phyloP scores from a whole-genome alignment of 176 grass and related monocot species.

The Rhynchospora tenuis region DNA sequence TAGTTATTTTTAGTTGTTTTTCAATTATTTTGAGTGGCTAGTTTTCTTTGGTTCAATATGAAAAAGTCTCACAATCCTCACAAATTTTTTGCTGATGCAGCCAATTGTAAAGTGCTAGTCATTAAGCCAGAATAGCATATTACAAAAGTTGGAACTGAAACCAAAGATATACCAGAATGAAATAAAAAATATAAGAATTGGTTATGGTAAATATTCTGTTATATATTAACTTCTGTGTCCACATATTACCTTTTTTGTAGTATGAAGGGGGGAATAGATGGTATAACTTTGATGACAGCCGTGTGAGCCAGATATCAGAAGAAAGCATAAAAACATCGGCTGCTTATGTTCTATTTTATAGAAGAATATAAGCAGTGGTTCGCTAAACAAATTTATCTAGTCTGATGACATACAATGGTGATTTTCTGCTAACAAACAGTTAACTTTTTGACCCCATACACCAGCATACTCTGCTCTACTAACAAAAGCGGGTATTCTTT shows the following conservation, averaged over 20 bases:
- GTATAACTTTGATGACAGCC: constrained; percentile 83
- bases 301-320: constrained; percentile 51
- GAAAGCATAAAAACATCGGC: constrained; percentile 81
- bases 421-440: background rate
- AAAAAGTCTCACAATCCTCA: background rate
- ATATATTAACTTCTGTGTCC: background rate
- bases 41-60: background rate
- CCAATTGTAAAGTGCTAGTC: background rate
- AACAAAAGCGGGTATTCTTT: background rate
- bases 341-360: constrained; percentile 94
- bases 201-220: background rate
- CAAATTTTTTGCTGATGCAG: background rate
- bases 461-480: background rate
- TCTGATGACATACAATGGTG: background rate
- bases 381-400: background rate
- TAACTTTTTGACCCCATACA: background rate
- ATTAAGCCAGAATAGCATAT: background rate
- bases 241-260: constrained; percentile 25
- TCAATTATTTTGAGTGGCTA: background rate
- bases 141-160: background rate
- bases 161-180: background rate
- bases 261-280: constrained; percentile 50
- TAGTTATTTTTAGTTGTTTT: background rate
- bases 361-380: constrained; percentile 33
- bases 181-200: background rate